These are phyloP conservation scores for Colletotrichum nymphaeae DNA, from an alignment of 2,329 filamentous ascomycete species.

Conservation along the genomic window DNA sequence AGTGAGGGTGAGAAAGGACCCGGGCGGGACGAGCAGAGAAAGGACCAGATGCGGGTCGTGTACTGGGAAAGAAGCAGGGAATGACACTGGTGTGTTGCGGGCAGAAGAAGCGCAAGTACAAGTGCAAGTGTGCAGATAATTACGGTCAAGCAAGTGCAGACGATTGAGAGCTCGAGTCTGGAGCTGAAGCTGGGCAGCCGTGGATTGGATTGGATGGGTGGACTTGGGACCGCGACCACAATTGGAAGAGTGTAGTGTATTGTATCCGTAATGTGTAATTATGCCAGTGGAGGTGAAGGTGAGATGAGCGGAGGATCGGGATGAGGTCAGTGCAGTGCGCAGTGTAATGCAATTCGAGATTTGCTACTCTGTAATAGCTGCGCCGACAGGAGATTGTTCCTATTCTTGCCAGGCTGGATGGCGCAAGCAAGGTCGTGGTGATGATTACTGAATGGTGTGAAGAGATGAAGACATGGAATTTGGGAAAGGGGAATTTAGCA, in stretches of 20 bases:
- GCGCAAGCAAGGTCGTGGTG: not conserved
- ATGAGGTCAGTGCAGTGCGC: slow-evolving; percentile 28
- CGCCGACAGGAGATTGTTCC: not conserved
- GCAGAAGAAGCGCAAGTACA: not conserved
- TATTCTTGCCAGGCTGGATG: not conserved
- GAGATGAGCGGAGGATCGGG: slow-evolving; percentile 10
- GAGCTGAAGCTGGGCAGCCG: not conserved
- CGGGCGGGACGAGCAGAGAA: slow-evolving; percentile 1
- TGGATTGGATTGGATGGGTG: not conserved
- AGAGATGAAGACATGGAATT: not conserved
- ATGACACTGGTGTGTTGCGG: not conserved
- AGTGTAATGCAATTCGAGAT: not conserved
- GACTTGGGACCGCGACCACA: not conserved
- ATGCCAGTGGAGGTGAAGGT: slow-evolving; percentile 23
- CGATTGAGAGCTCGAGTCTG: not conserved
- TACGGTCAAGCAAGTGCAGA: not conserved
- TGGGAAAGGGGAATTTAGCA: not conserved
- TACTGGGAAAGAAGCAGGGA: not conserved
- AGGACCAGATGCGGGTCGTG: slow-evolving; percentile 2
- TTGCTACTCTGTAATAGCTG: slow-evolving; percentile 1
- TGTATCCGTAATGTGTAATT: slow-evolving; percentile 17
- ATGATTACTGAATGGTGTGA: not conserved
- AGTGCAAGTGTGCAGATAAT: not conserved
- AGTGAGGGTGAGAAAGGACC: slow-evolving; percentile 10
- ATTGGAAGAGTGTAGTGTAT: slow-evolving; percentile 12